A percentile compares a stretch with the other conserved stretches of the same genome.
Evolutionary conservation across 1,284 basidiomycete species (phyloP).

Genomic region (Austroboletus novae-zelandiae): DNA sequence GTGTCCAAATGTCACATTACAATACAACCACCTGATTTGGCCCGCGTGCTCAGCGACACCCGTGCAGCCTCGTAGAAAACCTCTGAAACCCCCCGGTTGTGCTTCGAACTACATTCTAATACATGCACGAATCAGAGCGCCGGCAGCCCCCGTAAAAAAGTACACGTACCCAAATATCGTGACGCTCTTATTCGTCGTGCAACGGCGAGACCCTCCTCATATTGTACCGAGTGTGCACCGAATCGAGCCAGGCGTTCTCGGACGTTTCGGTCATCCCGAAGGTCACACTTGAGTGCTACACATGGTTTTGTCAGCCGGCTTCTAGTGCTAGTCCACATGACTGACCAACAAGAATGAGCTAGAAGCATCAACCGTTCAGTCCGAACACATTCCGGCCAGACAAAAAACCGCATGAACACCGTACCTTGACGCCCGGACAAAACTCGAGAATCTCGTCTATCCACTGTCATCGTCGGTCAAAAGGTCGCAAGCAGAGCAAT

Average conservation of each 20-base stretch:
- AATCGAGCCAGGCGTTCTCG: constrained; percentile 68
- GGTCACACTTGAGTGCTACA: constrained; percentile 90
- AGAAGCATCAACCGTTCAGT: constrained; percentile 8
- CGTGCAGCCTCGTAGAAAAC: constrained; percentile 89
- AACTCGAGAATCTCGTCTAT: constrained; percentile 85
- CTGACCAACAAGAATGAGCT: constrained; percentile 88
- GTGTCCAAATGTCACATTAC: constrained; percentile 28
- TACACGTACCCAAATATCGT: constrained; percentile 80
- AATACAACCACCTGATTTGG: constrained; percentile 58
- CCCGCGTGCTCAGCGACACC: constrained; percentile 72
- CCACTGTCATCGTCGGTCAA: constrained; percentile 54
- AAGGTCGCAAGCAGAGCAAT: not conserved
- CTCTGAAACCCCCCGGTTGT: constrained; percentile 90
- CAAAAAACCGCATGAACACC: not conserved
- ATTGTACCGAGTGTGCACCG: constrained; percentile 73
- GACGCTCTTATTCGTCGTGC: constrained; percentile 90
- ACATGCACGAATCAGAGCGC: not conserved
- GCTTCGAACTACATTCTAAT: constrained; percentile 94
- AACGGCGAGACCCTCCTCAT: constrained; percentile 86
- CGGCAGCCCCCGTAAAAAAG: too few relatives aligned
- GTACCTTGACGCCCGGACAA: constrained; percentile 90
- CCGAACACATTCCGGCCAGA: constrained; percentile 1
- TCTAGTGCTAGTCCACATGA: constrained; percentile 14
- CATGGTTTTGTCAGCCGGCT: constrained; percentile 11
- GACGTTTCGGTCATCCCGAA: constrained; percentile 74